phyloP scores from a whole-genome alignment of 805 yeast genomes.

The Candida broadrunensis region DNA sequence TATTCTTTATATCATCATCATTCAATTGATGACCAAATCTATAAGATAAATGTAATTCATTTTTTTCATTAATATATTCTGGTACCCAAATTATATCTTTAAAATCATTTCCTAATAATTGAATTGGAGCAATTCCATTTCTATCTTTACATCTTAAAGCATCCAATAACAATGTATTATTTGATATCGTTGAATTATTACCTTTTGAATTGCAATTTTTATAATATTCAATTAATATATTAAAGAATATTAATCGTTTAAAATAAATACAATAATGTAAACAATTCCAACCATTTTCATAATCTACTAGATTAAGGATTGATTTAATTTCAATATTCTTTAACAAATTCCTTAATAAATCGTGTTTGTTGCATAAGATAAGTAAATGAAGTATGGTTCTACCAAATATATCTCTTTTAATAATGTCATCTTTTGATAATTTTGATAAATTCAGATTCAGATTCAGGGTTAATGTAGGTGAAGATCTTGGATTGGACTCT shows the following conservation, averaged over 20 bases:
- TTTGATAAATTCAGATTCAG: conserved; percentile 4
- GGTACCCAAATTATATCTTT: conserved; percentile 45
- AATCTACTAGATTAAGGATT: conserved; percentile 46
- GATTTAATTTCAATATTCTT: conserved; percentile 45
- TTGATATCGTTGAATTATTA: neutral
- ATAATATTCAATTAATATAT: conserved; percentile 26
- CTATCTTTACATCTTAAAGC: conserved; percentile 63
- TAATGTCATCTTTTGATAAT: conserved; percentile 32
- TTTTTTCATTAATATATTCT: conserved; percentile 33
- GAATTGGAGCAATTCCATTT: conserved; percentile 70
- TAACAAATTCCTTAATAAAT: conserved; percentile 44
- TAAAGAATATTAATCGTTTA: conserved; percentile 56
- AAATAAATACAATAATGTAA: conserved; percentile 66
- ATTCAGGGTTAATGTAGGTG: neutral
- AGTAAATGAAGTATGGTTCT: conserved; percentile 60
- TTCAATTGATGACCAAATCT: conserved; percentile 13
- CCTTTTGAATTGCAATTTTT: neutral
- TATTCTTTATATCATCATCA: neutral
- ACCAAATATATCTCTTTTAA: conserved; percentile 67
- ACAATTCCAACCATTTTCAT: conserved; percentile 80
- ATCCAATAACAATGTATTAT: conserved; percentile 20
- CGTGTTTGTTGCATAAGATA: conserved; percentile 47
- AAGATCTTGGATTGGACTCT: neutral
- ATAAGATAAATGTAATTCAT: conserved; percentile 23
- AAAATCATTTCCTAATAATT: conserved; percentile 50